Base-by-base conservation (phyloP, 257 asterid genomes). In the Nyctanthes arbortristis region DNA sequence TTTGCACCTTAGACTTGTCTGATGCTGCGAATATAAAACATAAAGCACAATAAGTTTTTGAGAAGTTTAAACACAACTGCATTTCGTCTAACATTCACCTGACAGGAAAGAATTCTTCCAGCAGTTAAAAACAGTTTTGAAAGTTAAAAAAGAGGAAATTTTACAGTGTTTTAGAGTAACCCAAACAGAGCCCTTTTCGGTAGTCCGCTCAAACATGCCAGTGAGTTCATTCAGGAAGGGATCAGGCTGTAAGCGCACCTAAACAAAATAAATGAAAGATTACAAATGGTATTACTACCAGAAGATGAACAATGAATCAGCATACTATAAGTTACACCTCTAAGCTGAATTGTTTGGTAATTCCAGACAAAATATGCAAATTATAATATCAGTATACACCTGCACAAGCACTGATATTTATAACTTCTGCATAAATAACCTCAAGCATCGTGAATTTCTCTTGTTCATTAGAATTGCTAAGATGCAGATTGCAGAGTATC, bases 111-210 rank as follows among this genome's bases (percentile, higher is more conserved):
- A 63, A 37, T 39, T 32, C 25, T 67, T 61, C 18, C 59, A 61
- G 49, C 64, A 70, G 65, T 20, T 62, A 47, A 56, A 59, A 9
- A 11, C 14, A 20, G 25, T 52, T 2, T 3, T 37, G n/a, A 65
- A 64, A 20, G 37, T 16, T 14, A 57, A 74, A 57, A 74, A 27
- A 55, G 72, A 59, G 16, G 30, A 70, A 61, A 33, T 74, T 88
- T 78, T 73, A 90, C 97, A 88, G 71, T 86, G 90, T 66, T 90
- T 90, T 59, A 90, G 65, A 14, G 97, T 84, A 75, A 90, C 97
- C 97, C 97, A 90, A 32, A 88, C 93, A 62, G 97, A 90, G 16
- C 97, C 97, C 82, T 83, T 86, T 70, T 88, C 92, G 3, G 90
- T 80, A 43, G 88, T 86, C 49, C 85, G 86, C 82, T 90, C 97